phyloP scores from a whole-genome alignment of 495 filamentous ascomycete genomes.

The Penicillium verhagenii region DNA sequence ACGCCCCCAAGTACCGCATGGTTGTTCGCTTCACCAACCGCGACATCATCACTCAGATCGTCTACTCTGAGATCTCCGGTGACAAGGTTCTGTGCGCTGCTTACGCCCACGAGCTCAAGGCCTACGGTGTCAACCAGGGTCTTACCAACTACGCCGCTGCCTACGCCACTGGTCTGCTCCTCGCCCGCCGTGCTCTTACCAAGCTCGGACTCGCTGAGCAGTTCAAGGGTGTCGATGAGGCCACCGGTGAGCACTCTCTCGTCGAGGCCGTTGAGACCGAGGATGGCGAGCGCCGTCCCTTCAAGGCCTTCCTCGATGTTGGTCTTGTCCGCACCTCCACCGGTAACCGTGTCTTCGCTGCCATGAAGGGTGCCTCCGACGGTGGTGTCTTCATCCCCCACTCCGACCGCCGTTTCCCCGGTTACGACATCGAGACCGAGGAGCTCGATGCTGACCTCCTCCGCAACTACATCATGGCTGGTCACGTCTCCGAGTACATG shows the following conservation, averaged over 20 bases:
- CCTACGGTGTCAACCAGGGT: constrained; percentile 95
- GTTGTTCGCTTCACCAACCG: constrained; percentile 99
- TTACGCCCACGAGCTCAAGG: constrained; percentile 96
- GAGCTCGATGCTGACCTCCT: constrained; percentile 96
- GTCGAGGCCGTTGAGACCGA: constrained; percentile 88
- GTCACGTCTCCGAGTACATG: constrained; percentile 99
- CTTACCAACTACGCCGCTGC: constrained; percentile 99
- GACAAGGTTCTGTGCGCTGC: constrained; percentile 94
- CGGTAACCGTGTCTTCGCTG: constrained; percentile 96
- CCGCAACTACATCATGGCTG: constrained; percentile 98
- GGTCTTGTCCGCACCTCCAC: constrained; percentile 96
- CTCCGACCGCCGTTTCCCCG: constrained; percentile 98
- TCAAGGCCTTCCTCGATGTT: constrained; percentile 98
- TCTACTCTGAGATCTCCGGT: constrained; percentile 92
- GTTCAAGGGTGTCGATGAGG: constrained; percentile 92
- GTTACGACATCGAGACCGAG: constrained; percentile 93
- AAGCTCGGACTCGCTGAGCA: constrained; percentile 92
- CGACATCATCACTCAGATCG: constrained; percentile 97
- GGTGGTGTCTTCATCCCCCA: constrained; percentile 96
- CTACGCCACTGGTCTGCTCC: constrained; percentile 93
- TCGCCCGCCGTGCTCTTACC: constrained; percentile 92
- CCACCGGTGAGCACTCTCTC: constrained; percentile 88
- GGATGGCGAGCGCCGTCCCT: constrained; percentile 84
- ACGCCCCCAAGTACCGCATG: constrained; percentile 98
- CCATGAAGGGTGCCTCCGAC: constrained; percentile 99